phyloP scores from a whole-genome alignment of 2,329 filamentous ascomycete species.

The Alternaria triticina region DNA sequence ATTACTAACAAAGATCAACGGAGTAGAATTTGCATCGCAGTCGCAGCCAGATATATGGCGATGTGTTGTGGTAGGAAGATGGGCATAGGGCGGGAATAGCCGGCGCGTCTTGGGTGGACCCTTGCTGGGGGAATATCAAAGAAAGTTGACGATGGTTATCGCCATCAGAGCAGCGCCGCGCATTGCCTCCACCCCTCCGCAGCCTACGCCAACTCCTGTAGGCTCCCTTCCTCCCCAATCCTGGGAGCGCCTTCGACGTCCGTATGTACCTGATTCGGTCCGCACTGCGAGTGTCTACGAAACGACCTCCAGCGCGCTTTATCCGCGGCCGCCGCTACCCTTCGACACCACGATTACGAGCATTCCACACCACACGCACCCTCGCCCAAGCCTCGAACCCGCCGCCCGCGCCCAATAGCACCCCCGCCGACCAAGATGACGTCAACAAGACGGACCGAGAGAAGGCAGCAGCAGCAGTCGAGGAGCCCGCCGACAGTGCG shows the following conservation, averaged over 20 bases:
- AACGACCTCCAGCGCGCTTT: constrained; percentile 46
- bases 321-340: constrained; percentile 48
- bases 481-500: constrained; percentile 28
- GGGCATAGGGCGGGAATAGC: constrained; percentile 4
- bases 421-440: constrained; percentile 34
- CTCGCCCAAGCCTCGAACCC: constrained; percentile 37
- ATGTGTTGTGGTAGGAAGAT: background rate
- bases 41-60: background rate
- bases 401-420: constrained; percentile 36
- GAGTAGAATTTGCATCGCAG: background rate
- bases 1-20: background rate
- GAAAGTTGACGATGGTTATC: constrained; percentile 25
- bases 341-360: constrained; percentile 33
- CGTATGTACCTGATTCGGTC: constrained; percentile 53
- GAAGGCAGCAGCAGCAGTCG: constrained; percentile 23
- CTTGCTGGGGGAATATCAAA: constrained; percentile 15
- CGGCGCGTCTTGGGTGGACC: constrained; percentile 19
- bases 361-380: constrained; percentile 43
- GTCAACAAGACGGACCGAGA: constrained; percentile 22
- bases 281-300: constrained; percentile 49
- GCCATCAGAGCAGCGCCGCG: constrained; percentile 24
- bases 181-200: constrained; percentile 20
- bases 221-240: constrained; percentile 23
- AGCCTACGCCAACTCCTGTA: constrained; percentile 20
- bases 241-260: constrained; percentile 29